Percentiles rank a stretch among this genome's conserved stretches.
Conservation (phyloP, 1,284 basidiomycete genomes). For the Papiliotrema nemorosa region DNA sequence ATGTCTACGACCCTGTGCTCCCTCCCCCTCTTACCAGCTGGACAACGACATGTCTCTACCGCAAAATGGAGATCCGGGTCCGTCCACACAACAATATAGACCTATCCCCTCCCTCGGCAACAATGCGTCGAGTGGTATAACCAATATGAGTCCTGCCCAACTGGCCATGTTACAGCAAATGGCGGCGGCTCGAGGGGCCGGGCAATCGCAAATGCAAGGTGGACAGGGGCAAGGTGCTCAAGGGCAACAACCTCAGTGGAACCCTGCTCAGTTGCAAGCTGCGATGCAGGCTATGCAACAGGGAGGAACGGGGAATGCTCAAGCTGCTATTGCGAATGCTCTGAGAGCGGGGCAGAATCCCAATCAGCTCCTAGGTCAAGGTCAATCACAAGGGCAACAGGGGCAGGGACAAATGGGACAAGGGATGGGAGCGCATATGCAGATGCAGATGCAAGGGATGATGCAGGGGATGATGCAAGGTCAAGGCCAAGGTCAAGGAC, state of each 20-base stretch:
- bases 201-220: too few relatives aligned
- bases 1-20: too few relatives aligned
- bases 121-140: too few relatives aligned
- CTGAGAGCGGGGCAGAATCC: conserved; percentile 15
- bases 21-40: too few relatives aligned
- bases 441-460: not conserved
- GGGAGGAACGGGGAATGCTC: conserved; percentile 4
- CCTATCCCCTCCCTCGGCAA: not conserved
- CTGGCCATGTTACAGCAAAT: conserved; percentile 29
- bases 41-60: not conserved
- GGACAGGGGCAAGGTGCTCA: too few relatives aligned
- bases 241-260: conserved; percentile 12
- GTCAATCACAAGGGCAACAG: not conserved
- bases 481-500: not conserved
- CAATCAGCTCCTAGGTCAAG: conserved; percentile 13
- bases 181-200: conserved; percentile 11
- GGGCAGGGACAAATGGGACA: not conserved
- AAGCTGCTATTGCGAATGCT: conserved; percentile 7
- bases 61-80: not conserved
- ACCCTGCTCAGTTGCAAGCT: conserved; percentile 14
- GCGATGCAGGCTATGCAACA: conserved; percentile 11
- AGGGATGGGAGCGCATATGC: conserved; percentile 2
- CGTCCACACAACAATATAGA: not conserved
- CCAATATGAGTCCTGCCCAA: conserved; percentile 26
- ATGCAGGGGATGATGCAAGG: conserved; percentile 5